phyloP scores from a whole-genome alignment of 345 rosid species.

The Linum tenue region DNA sequence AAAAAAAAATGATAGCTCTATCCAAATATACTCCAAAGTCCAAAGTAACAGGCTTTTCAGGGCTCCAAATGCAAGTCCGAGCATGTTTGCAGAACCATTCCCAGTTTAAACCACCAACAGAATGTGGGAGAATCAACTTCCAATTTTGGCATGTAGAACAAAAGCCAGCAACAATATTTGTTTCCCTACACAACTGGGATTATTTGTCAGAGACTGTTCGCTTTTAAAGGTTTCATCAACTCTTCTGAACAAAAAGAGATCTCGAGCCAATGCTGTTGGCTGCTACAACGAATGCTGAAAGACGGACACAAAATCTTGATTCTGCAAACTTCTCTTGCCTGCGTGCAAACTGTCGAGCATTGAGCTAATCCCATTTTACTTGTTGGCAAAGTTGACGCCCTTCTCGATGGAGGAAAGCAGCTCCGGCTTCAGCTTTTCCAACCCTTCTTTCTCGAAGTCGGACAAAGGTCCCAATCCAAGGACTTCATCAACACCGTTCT shows the following conservation, averaged over 20 bases:
- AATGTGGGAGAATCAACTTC: too few species aligned
- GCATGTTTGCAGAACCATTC: too few species aligned
- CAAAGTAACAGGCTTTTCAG: too few species aligned
- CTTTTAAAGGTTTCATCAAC: not conserved
- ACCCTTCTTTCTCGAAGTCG: slow-evolving; percentile 56
- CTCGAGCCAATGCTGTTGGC: not conserved
- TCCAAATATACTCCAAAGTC: too few species aligned
- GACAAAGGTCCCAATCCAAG: slow-evolving; percentile 67
- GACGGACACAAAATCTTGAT: not conserved
- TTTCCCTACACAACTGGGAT: not conserved
- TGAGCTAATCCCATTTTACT: slow-evolving; percentile 2
- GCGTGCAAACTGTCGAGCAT: slow-evolving; percentile 33
- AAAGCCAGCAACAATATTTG: not conserved
- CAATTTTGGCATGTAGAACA: not conserved
- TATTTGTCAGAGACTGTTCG: not conserved
- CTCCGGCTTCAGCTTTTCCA: slow-evolving; percentile 62
- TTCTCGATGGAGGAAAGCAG: slow-evolving; percentile 61
- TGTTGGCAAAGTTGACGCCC: slow-evolving; percentile 62
- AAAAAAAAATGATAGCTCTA: too few species aligned
- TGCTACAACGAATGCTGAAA: not conserved
- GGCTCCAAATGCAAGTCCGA: too few species aligned
- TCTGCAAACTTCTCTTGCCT: not conserved
- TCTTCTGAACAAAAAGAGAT: not conserved
- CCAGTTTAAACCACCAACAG: too few species aligned
- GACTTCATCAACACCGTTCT: slow-evolving; percentile 74